These are phyloP conservation scores for Sporothrix luriei DNA, from an alignment of 2,329 filamentous ascomycete species.

Conservation along the genomic window DNA sequence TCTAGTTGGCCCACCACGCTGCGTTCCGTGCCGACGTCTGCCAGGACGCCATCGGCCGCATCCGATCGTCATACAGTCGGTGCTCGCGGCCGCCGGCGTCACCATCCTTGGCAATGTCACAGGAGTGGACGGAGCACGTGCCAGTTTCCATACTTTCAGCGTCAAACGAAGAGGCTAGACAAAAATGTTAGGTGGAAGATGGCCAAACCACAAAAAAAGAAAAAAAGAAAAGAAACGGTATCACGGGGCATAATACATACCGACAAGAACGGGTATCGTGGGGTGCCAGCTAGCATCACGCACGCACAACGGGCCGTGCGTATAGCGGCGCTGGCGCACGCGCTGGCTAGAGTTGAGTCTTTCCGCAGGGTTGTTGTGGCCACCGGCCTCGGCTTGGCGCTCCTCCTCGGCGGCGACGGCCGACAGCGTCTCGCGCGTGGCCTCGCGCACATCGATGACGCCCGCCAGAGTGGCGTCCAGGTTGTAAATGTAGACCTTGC, in stretches of 20 bases:
- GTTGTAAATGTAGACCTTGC: conserved; percentile 89
- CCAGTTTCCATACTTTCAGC: conserved; percentile 70
- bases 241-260: conserved; percentile 45
- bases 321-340: conserved; percentile 7
- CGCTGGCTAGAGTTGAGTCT: neutral
- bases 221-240: conserved; percentile 14
- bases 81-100: conserved; percentile 64
- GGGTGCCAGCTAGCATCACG: conserved; percentile 92
- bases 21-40: neutral
- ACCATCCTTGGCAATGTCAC: conserved; percentile 68
- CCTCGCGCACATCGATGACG: conserved; percentile 73
- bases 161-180: conserved; percentile 8
- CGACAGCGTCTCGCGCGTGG: conserved; percentile 51
- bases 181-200: neutral
- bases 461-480: conserved; percentile 79
- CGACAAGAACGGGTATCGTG: conserved; percentile 73
- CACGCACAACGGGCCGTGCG: conserved; percentile 64
- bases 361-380: neutral
- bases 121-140: conserved; percentile 72
- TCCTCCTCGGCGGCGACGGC: conserved; percentile 21
- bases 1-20: neutral
- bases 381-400: neutral
- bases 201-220: neutral
- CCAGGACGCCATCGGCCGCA: conserved; percentile 47
- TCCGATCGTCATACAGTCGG: conserved; percentile 60